Evolutionary conservation across 1,139 yeast genomes (phyloP).

Genomic region (Groenewaldozyma auringiensis): DNA sequence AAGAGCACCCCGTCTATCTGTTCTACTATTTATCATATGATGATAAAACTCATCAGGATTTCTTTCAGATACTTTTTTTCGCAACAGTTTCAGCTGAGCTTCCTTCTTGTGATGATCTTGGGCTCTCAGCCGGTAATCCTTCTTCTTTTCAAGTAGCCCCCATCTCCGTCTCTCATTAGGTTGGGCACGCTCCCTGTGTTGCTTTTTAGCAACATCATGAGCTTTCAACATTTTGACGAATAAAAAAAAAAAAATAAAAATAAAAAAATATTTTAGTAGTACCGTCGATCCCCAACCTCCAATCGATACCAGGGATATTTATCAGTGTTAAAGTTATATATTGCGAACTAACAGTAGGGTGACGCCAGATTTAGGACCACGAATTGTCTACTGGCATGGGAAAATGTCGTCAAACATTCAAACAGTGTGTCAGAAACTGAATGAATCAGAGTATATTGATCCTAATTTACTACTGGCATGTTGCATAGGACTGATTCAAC

Average conservation of each 20-base stretch:
- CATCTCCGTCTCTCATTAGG: constrained; percentile 60
- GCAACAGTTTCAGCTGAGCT: constrained; percentile 68
- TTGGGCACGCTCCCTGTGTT: constrained; percentile 91
- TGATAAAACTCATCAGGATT: constrained; percentile 98
- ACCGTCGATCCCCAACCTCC: neutral
- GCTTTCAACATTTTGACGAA: constrained; percentile 1
- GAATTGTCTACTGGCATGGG: too few species aligned
- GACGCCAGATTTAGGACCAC: too few species aligned
- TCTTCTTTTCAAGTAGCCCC: constrained; percentile 90
- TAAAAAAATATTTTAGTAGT: neutral
- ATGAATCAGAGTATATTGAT: constrained; percentile 10
- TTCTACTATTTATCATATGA: constrained; percentile 68
- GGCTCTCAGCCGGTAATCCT: constrained; percentile 85
- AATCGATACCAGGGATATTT: neutral
- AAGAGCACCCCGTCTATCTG: constrained; percentile 62
- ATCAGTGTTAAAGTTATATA: neutral
- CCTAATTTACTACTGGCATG: constrained; percentile 17
- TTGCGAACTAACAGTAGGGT: too few species aligned
- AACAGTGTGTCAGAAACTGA: constrained; percentile 9
- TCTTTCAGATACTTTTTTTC: constrained; percentile 60
- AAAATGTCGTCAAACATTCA: constrained; percentile 8
- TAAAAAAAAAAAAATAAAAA: constrained; percentile 67
- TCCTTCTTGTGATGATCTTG: constrained; percentile 84
- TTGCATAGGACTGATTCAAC: constrained; percentile 18
- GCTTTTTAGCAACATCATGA: constrained; percentile 89